A percentile compares a stretch with the other conserved stretches of the same genome.
Evolutionary conservation across 108 stramenopile species (phyloP).

Genomic region (Stephanodiscus triporus): DNA sequence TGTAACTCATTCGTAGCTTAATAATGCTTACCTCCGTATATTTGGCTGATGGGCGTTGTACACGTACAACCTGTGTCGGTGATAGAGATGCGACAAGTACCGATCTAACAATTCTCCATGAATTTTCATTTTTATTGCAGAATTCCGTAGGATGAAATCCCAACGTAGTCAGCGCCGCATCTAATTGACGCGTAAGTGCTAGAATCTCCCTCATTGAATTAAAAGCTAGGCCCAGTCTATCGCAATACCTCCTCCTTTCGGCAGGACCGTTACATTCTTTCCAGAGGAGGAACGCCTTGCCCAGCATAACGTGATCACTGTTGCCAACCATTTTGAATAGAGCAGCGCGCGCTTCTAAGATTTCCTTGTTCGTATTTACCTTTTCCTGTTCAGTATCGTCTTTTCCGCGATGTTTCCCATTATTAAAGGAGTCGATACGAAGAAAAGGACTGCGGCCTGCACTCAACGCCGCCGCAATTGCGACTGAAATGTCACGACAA

Average conservation of each 20-base stretch:
- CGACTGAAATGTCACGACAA: constrained; percentile 74
- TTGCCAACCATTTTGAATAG: constrained; percentile 78
- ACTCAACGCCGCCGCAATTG: constrained; percentile 86
- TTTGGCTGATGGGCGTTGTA: constrained; percentile 72
- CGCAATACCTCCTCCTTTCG: constrained; percentile 56
- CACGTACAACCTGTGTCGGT: constrained; percentile 72
- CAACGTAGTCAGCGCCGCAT: constrained; percentile 57
- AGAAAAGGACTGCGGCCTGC: constrained; percentile 78
- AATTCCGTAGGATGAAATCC: constrained; percentile 60
- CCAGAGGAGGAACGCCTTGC: constrained; percentile 72
- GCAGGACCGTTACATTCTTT: constrained; percentile 45
- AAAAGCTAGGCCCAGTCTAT: constrained; percentile 66
- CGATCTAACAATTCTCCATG: constrained; percentile 77
- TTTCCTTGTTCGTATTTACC: constrained; percentile 21
- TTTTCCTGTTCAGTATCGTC: constrained; percentile 34
- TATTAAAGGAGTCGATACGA: constrained; percentile 44
- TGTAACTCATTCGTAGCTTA: not conserved
- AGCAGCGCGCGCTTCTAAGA: constrained; percentile 59
- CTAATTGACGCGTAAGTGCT: constrained; percentile 71
- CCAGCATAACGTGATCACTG: constrained; percentile 82
- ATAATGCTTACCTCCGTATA: constrained; percentile 62
- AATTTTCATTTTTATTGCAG: constrained; percentile 62
- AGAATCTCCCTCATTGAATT: constrained; percentile 79
- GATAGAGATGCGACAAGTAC: constrained; percentile 72
- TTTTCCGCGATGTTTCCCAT: constrained; percentile 6